Evolutionary conservation across 2,329 filamentous ascomycete genomes (phyloP), one percentile per base, ranked within the genome.

Genomic region (Verticillium klebahnii): DNA sequence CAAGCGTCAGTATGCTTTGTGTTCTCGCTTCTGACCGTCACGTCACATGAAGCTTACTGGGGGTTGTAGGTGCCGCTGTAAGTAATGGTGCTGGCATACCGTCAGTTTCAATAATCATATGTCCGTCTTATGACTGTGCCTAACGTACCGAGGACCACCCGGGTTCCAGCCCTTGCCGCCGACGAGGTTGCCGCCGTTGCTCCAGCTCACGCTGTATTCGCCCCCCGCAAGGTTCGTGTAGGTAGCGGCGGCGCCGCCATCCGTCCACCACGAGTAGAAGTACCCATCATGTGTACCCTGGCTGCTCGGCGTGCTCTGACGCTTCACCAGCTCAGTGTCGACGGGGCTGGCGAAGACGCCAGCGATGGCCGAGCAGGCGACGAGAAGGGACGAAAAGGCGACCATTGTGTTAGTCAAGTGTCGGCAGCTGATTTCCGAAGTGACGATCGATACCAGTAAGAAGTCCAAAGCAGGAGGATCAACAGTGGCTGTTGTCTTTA

Each of bases 101-200:
- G 15, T 9, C 12, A 1, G 14, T 25, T 25, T 15, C 23, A 3
- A 32, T 23, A 3, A 55, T 17, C 4, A 5, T 6, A 6, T 31
- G 2, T 9, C 14, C 37, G 14, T 8, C 17, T 19, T 25, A 1
- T 77, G 19, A 29, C 19, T 23, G n/a, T 36, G 8, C 62, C 62
- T 62, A 59, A 63, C 73, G 62, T 77, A 85, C 81, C 80, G 75
- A 23, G 75, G 72, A 62, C 70, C 74, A 60, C 83, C 84, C 19
- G 82, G 78, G 61, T 79, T 79, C 83, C 84, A 86, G 45, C 85
- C 84, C 72, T 85, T 86, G 36, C 84, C 85, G 62, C 76, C 82
- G 36, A 85, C 82, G 56, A 85, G 81, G 75, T 85, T 83, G 37
- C 82, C 82, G 29, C 70, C 72, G 56, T 75, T 74, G 3, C 61